Evolutionary conservation across 78 protist genomes (phyloP), one percentile per base, ranked within the genome.

Genomic region (Cavenderia fasciculata): DNA sequence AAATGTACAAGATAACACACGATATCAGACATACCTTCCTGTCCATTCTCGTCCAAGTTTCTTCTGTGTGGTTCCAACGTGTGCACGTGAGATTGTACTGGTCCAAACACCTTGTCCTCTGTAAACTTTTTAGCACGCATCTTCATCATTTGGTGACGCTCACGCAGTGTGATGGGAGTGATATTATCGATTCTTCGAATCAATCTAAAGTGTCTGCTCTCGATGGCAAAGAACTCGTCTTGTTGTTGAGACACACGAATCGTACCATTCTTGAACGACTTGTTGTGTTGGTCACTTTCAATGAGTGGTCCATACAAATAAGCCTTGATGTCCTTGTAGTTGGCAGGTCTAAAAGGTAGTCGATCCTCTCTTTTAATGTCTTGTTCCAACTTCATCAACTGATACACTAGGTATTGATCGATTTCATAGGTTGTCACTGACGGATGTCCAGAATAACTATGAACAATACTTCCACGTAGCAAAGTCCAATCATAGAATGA

Each of bases 401-500:
- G 19, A 40, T 79, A 79, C 0, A 70, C 23, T 6, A 70, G 54
- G 29, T 79, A 79, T 16, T 79, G 61, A 12, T 79, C 88, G 23
- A 79, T 52, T 41, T 79, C 88, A 8, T 56, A 27, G 46, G 70
- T 79, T 23, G 75, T 40, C 25, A 79, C 27, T 21, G 47, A 16
- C 7, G 49, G 41, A 61, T 61, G 69, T 1, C 88, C 76, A 12
- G 69, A 65, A 14, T 56, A 23, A 16, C 34, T 21, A 54, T 66
- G 70, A 3, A 79, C 11, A 11, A 66, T 21, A 54, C 88, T 76
- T 34, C 88, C 88, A 31, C 76, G 56, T 18, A 79, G 34, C 33
- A 79, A n/a, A n/a, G 76, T 66, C 88, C 88, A 79, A 46, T 79
- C 88, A 19, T 52, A 79, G 62, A 66, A 79, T 18, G 59, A 27